Evolutionary conservation across 179 eudicot genomes (phyloP), one percentile per base, ranked within the genome.

Genomic region (Sideroxylon spinosum): DNA sequence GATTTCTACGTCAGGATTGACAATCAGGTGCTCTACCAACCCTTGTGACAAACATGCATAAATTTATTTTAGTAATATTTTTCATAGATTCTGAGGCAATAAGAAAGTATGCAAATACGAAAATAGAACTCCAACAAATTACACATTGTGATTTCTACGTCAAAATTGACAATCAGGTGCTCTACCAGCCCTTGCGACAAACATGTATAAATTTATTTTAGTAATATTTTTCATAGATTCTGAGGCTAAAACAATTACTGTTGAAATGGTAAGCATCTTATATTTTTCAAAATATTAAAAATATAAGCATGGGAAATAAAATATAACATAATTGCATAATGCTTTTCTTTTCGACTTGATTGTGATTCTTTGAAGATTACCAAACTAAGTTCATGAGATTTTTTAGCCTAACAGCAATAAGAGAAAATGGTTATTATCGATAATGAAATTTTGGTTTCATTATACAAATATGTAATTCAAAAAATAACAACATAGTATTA

Each of bases 21-120:
- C 97, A 95, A 81, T 93, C 99, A 81, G 99, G 97, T 78, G 98
- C 99, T 73, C 98, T 98, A 79, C 98, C 98, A 86, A 98, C 98
- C 98, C 93, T 95, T 57, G 98, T 95, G 57, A 97, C 97, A 80
- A 95, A 93, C 99, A 95, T 93, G 80, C 91, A 86, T 11, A 98
- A 97, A 74, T 93, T 93, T 68, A 92, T 95, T 82, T 95, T 98
- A 81, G 91, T 95, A 20, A 95, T 95, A 86, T 95, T 95, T 91
- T 95, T 95, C 79, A 93, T 97, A 28, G 97, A 91, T 80, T 95
- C 97, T 53, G 98, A 95, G 67, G 99, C 99, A n/a, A n/a, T n/a
- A n/a, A n/a, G n/a, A n/a, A n/a, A n/a, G n/a, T n/a, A n/a, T n/a
- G n/a, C n/a, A n/a, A n/a, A n/a, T n/a, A n/a, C n/a, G n/a, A n/a